Evolutionary conservation across 2,329 filamentous ascomycete species (phyloP).

Genomic region (Fusarium newnesense): DNA sequence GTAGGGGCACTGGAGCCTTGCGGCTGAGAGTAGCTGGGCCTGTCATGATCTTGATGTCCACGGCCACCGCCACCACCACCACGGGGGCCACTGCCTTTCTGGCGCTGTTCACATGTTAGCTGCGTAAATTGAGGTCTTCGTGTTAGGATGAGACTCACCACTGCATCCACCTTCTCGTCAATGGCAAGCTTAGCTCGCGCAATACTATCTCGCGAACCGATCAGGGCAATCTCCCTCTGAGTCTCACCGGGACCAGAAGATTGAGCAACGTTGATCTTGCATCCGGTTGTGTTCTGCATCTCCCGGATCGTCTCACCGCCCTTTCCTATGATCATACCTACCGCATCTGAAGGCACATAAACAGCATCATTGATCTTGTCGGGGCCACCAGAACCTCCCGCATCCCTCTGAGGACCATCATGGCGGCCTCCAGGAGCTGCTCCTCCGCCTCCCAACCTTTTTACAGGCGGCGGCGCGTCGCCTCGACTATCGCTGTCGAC

Average conservation of each 20-base stretch:
- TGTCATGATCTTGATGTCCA: constrained; percentile 65
- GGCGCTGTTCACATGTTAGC: constrained; percentile 55
- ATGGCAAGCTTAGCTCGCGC: constrained; percentile 84
- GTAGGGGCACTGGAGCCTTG: constrained; percentile 54
- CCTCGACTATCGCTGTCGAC: constrained; percentile 88
- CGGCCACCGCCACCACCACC: constrained; percentile 55
- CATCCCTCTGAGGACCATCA: constrained; percentile 48
- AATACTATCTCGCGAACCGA: constrained; percentile 81
- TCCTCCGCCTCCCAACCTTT: constrained; percentile 37
- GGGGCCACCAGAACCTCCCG: constrained; percentile 54
- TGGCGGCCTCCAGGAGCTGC: constrained; percentile 43
- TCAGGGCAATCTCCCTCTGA: constrained; percentile 86
- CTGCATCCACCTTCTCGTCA: constrained; percentile 90
- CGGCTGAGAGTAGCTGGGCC: constrained; percentile 63
- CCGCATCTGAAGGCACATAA: constrained; percentile 87
- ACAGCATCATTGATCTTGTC: constrained; percentile 87
- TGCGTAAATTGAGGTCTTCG: background rate
- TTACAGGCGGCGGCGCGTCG: constrained; percentile 51
- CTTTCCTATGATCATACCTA: constrained; percentile 97
- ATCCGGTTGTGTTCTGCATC: constrained; percentile 87
- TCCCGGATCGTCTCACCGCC: constrained; percentile 94
- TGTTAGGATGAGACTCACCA: constrained; percentile 64
- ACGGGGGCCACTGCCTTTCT: constrained; percentile 61
- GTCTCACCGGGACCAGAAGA: constrained; percentile 80
- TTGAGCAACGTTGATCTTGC: constrained; percentile 94